phyloP scores from a whole-genome alignment of 305 asterid genomes.

The Nicotiana rustica region DNA sequence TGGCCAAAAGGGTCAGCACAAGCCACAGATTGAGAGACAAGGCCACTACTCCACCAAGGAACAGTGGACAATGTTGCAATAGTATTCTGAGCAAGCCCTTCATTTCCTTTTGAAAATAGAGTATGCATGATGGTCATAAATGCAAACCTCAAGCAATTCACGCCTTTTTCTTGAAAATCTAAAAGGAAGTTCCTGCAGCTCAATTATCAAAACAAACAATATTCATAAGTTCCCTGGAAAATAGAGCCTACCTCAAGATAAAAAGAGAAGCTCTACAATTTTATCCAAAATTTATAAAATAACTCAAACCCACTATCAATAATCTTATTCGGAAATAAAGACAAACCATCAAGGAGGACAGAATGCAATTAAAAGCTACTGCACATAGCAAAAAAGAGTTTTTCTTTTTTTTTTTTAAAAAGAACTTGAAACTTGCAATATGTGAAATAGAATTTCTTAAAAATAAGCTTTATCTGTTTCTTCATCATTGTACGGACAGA shows the following conservation, averaged over 20 bases:
- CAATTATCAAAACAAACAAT: background rate
- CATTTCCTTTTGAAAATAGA: slow-evolving; percentile 43
- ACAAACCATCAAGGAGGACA: background rate
- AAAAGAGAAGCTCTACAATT: background rate
- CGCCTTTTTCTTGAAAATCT: slow-evolving; percentile 8
- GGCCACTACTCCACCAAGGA: slow-evolving; percentile 46
- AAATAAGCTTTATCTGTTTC: background rate
- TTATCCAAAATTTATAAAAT: background rate
- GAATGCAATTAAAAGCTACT: no score
- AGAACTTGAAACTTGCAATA: background rate
- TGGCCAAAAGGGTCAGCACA: slow-evolving; percentile 39
- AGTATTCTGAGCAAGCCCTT: slow-evolving; percentile 34
- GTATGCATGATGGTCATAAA: slow-evolving; percentile 35
- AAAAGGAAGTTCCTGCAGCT: slow-evolving; percentile 36
- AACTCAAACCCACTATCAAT: background rate
- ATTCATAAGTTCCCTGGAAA: slow-evolving; percentile 28
- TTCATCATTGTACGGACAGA: background rate
- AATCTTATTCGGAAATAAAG: background rate
- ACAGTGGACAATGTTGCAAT: slow-evolving; percentile 27
- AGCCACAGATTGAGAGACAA: slow-evolving; percentile 38
- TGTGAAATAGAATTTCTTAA: background rate
- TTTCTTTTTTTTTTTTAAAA: no score
- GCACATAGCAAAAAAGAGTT: background rate
- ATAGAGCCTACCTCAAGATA: background rate
- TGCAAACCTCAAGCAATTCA: background rate